Evolutionary conservation across 768 basidiomycete genomes (phyloP), one percentile per base, ranked within the genome.

Genomic region (Auricularia heimuer): DNA sequence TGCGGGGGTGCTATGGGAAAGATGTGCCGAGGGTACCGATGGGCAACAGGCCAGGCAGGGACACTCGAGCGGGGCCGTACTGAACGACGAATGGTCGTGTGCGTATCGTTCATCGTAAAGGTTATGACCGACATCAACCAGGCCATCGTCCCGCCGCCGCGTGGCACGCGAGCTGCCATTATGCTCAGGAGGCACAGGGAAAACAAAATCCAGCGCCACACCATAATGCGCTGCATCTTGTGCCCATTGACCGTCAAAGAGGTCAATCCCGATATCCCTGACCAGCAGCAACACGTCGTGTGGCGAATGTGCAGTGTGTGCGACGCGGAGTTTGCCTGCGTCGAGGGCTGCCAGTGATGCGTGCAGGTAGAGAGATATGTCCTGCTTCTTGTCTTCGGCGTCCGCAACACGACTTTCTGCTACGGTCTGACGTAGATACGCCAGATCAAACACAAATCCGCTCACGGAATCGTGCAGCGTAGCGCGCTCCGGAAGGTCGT

Each of bases 241-340:
- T 0, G 85, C 90, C 86, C 89, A 94, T 7, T 78, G 78, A 0
- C 83, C 81, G 69, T 93, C 91, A 66, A 94, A 87, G 0, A 94
- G 67, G 70, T 95, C 92, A 16, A 90, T 71, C 0, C 93, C 92
- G 2, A 87, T 78, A 54, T 82, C 77, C 1, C 76, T 74, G 36
- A 94, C 79, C 34, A 92, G 80, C 8, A 74, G 75, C 3, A 94
- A 83, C 14, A 92, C 83, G 63, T 91, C 88, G 65, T 93, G 93
- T 1, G 92, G 93, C 0, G 86, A 85, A 3, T 71, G 68, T 0
- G 79, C 80, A 79, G 75, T 74, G 44, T 84, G 85, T 35, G 83
- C 80, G 14, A 92, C 70, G 33, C 93, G 88, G 1, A 81, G 81
- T 73, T 94, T 94, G 7, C 68, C 56, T 1, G 69, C 24, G 0